A percentile compares a stretch with the other conserved stretches of the same genome.
These are phyloP conservation scores for Vigna radiata DNA, from an alignment of 306 rosid genomes.

Conservation along the genomic window DNA sequence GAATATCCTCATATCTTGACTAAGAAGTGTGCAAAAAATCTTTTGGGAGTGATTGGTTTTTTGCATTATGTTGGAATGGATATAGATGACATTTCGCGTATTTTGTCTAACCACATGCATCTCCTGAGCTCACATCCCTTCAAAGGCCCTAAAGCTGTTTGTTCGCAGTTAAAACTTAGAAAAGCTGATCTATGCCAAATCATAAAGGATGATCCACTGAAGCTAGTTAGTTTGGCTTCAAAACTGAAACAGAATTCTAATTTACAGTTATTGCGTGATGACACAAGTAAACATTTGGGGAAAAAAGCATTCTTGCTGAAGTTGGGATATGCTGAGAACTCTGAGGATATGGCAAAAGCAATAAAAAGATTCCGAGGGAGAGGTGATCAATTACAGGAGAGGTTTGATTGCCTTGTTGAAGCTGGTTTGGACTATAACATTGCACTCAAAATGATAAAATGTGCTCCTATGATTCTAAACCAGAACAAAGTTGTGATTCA, in stretches of 20 bases:
- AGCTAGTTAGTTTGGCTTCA: slow-evolving; percentile 60
- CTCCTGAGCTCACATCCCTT: slow-evolving; percentile 54
- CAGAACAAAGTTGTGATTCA: slow-evolving; percentile 56
- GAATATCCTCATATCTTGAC: slow-evolving; percentile 62
- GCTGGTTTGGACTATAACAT: slow-evolving; percentile 79
- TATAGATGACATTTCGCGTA: slow-evolving; percentile 52
- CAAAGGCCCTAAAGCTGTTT: slow-evolving; percentile 65
- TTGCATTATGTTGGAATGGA: slow-evolving; percentile 65
- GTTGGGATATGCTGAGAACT: slow-evolving; percentile 72
- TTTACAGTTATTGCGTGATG: slow-evolving; percentile 27
- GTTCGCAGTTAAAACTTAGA: slow-evolving; percentile 59
- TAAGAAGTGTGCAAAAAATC: slow-evolving; percentile 47
- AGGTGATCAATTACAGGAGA: slow-evolving; percentile 83
- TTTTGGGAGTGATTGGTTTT: slow-evolving; percentile 60
- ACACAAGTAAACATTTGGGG: slow-evolving; percentile 52
- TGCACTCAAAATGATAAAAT: slow-evolving; percentile 58
- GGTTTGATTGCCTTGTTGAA: slow-evolving; percentile 79
- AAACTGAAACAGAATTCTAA: slow-evolving; percentile 45
- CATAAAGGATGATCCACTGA: slow-evolving; percentile 65
- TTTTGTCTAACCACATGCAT: slow-evolving; percentile 55
- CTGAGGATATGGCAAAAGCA: slow-evolving; percentile 81
- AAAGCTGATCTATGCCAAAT: slow-evolving; percentile 55
- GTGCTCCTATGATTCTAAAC: slow-evolving; percentile 68
- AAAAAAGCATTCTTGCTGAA: slow-evolving; percentile 68
- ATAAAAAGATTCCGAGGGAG: slow-evolving; percentile 69